These are phyloP conservation scores for Nicotiana rustica DNA, from an alignment of 305 asterid species.

Conservation along the genomic window DNA sequence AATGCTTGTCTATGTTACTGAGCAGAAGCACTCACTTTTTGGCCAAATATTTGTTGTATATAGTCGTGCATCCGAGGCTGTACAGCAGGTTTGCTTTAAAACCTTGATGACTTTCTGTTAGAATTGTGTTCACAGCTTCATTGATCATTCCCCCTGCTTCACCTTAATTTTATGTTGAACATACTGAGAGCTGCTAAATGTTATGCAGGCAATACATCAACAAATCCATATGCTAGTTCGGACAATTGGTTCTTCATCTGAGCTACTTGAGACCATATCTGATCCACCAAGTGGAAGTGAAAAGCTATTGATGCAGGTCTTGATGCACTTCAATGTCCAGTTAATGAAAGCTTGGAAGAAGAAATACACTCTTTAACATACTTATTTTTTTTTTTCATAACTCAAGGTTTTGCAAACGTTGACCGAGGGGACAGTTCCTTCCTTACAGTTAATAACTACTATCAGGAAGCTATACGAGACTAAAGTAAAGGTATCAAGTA, in stretches of 20 bases:
- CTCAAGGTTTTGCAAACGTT: slow-evolving; percentile 89
- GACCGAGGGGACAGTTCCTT: slow-evolving; percentile 87
- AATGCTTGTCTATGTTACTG: slow-evolving; percentile 44
- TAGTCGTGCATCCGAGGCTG: slow-evolving; percentile 63
- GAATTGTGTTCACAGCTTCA: slow-evolving; percentile 14
- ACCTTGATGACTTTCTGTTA: slow-evolving; percentile 8
- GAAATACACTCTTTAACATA: slow-evolving; percentile 36
- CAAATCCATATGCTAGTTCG: slow-evolving; percentile 94
- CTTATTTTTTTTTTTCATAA: slow-evolving; percentile 42
- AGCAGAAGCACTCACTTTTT: slow-evolving; percentile 91
- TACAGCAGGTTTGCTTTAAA: slow-evolving; percentile 74
- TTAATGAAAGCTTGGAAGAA: slow-evolving; percentile 35
- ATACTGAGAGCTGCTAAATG: slow-evolving; percentile 41
- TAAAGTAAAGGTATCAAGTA: slow-evolving; percentile 69
- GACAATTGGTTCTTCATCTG: slow-evolving; percentile 87
- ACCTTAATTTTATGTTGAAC: slow-evolving; percentile 22
- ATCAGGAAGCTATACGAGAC: slow-evolving; percentile 76
- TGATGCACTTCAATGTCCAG: slow-evolving; percentile 30
- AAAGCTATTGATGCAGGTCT: slow-evolving; percentile 83
- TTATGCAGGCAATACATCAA: slow-evolving; percentile 80
- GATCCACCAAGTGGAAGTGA: slow-evolving; percentile 90
- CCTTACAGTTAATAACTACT: slow-evolving; percentile 72
- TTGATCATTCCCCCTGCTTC: background rate
- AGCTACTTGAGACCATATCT: slow-evolving; percentile 79
- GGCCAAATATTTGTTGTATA: slow-evolving; percentile 78